These are phyloP conservation scores for Trametes cubensis DNA, from an alignment of 768 basidiomycete genomes.

Conservation along the genomic window DNA sequence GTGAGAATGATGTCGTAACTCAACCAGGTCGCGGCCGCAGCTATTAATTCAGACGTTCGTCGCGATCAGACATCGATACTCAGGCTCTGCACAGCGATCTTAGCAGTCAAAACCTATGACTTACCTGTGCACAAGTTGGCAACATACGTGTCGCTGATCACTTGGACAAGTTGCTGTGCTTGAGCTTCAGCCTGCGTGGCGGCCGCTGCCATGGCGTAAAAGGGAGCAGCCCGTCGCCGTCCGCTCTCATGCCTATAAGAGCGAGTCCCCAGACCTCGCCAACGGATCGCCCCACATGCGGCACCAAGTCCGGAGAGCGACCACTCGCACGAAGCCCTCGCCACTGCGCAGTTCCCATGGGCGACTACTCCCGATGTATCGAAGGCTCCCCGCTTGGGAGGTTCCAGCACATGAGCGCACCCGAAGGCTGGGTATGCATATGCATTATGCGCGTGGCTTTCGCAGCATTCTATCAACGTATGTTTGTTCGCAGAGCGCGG, in stretches of 20 bases:
- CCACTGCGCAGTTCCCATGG: not conserved
- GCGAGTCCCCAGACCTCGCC: not conserved
- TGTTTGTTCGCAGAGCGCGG: not conserved
- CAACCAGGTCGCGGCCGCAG: conserved; percentile 12
- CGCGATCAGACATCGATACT: not conserved
- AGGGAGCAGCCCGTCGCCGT: not conserved
- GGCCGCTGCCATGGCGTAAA: conserved; percentile 5
- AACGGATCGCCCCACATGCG: not conserved
- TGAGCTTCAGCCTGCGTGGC: not conserved
- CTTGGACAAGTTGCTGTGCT: conserved; percentile 8
- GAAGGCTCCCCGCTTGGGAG: not conserved
- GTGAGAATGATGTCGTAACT: conserved; percentile 12
- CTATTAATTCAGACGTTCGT: not conserved
- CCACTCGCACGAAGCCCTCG: not conserved
- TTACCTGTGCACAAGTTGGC: conserved; percentile 13
- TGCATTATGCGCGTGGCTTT: not conserved
- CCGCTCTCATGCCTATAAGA: not conserved
- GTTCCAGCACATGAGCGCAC: not conserved
- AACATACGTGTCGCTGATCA: not conserved
- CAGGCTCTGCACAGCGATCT: no score
- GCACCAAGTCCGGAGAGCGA: not conserved
- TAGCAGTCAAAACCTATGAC: no score
- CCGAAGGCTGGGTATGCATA: not conserved
- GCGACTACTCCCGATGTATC: not conserved
- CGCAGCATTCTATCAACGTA: not conserved